Base-by-base conservation (phyloP, 1,139 yeast species). In the Saccharomyces hybrid region DNA sequence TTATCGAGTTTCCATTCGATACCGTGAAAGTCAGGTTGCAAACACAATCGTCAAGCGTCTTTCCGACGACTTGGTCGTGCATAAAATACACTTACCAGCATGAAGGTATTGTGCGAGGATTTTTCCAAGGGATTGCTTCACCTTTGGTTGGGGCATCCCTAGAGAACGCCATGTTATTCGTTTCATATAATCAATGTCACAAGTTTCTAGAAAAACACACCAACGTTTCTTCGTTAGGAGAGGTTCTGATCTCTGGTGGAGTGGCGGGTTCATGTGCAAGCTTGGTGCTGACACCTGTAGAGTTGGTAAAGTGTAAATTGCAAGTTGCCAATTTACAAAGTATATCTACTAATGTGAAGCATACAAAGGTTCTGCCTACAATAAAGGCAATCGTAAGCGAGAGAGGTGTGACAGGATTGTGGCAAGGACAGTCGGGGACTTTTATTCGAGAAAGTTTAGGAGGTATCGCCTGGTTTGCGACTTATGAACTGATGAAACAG, bases 401-500 rank as follows among this genome's bases (percentile, higher is more conserved):
- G 3, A 76, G 79, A 14, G 97, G 97, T 0, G 9, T 88, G 0
- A 54, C 58, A 14, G 88, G 88, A 0, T 73, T 84, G 57, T 91
- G 96, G 96, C 81, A 81, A 58, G 98, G 98, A 1, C 90, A 90
- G 61, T 75, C 83, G 0, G 85, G 95, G n/a, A 91, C 98, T 0
- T 73, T 89, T 55, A 60, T 88, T 2, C 78, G 98, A 64, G 98
- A 91, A 69, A 79, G 88, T 42, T 84, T 90, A 27, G 98, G 98
- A 5, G 88, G 96, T 1, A 88, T 96, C 3, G 83, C 93, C 2
- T 91, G 97, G 97, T 91, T 91, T 72, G 95, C 96, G 0, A 81
- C 93, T 34, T 89, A 89, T 68, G 96, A 89, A 67, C 73, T 77
- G 51, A 72, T 81, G 47, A 74, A 78, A 47, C 70, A 70, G 4